Evolutionary conservation across 768 basidiomycete species (phyloP), one percentile per base, ranked within the genome.

Genomic region (Pleurotus citrinopileatus): DNA sequence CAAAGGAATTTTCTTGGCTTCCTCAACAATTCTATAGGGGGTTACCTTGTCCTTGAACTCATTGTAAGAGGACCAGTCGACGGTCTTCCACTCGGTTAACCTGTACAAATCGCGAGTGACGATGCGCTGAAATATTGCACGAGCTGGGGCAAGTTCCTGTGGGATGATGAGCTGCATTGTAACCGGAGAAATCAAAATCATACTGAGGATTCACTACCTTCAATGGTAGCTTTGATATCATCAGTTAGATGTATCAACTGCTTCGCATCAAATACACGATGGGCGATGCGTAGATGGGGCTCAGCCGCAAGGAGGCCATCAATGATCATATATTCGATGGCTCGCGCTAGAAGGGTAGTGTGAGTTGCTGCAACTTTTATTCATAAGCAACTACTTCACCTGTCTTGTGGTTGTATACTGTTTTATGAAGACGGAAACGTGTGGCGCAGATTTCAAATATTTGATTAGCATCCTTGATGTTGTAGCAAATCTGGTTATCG

Each of bases 271-370:
- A 75, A 65, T 13, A 91, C 76, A 3, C 71, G 69, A 1, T 74
- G 65, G 0, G 87, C 82, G 44, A 93, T 78, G 40, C 82, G 73
- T 63, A 92, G 65, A 55, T 77, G 54, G 0, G 82, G 78, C 32
- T 94, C 87, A 0, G 91, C 91, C 0, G 70, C 69, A 0, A 85
- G 68, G 3, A 94, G 74, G 0, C 79, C 88, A 59, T 93, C 91
- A 12, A 90, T 75, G n/a, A 93, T 72, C 91, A 93, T 93, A 61
- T 86, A 81, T 65, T 91, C 91, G 47, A 92, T 86, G 0, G 88
- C 83, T 59, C 80, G 87, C 2, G 88, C 89, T 88, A 63, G 38
- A n/a, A 42, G 29, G 36, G 29, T 7, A 1, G 15, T 54, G 28
- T 47, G 15, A 13, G n/a, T 32, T 25, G 34, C 27, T 34, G 2